phyloP scores from a whole-genome alignment of 768 basidiomycete genomes.

The Coprinopsis strossmayeri region DNA sequence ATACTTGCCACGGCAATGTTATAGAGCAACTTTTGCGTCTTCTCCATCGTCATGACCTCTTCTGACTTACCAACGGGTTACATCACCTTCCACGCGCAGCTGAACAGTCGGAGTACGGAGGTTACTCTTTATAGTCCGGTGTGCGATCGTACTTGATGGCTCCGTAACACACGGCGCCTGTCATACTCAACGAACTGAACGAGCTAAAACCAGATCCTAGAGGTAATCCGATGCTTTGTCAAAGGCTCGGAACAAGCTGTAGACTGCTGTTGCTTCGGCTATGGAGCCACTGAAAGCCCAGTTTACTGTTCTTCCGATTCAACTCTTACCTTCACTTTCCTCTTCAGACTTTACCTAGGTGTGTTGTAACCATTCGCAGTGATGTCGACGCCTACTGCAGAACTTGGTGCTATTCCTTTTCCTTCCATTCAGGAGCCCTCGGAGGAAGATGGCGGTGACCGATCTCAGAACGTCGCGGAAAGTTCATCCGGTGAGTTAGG shows the following conservation, averaged over 20 bases:
- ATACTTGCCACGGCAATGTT: neutral
- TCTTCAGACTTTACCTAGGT: too few relatives aligned
- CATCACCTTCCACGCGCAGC: too few relatives aligned
- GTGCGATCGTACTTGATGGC: neutral
- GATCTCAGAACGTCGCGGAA: neutral
- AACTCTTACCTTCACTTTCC: too few relatives aligned
- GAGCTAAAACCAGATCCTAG: neutral
- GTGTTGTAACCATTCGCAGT: neutral
- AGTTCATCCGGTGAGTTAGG: neutral
- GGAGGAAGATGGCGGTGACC: neutral
- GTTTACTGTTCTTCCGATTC: too few relatives aligned
- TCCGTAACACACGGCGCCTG: neutral
- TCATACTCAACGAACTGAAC: neutral
- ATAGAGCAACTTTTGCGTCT: too few relatives aligned
- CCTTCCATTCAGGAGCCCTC: slow-evolving; percentile 1
- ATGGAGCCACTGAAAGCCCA: neutral
- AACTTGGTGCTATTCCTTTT: slow-evolving; percentile 1
- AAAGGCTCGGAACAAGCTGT: neutral
- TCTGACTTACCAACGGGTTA: too few relatives aligned
- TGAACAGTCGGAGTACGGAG: too few relatives aligned
- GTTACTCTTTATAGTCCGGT: neutral
- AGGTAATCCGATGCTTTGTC: neutral
- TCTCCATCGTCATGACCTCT: too few relatives aligned
- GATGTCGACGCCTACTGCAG: slow-evolving; percentile 1
- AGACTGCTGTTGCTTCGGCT: neutral